Percentiles rank a stretch among this genome's conserved stretches.
Conservation (phyloP, 2,329 filamentous ascomycete genomes). For the Ceratocystiopsis sp. region DNA sequence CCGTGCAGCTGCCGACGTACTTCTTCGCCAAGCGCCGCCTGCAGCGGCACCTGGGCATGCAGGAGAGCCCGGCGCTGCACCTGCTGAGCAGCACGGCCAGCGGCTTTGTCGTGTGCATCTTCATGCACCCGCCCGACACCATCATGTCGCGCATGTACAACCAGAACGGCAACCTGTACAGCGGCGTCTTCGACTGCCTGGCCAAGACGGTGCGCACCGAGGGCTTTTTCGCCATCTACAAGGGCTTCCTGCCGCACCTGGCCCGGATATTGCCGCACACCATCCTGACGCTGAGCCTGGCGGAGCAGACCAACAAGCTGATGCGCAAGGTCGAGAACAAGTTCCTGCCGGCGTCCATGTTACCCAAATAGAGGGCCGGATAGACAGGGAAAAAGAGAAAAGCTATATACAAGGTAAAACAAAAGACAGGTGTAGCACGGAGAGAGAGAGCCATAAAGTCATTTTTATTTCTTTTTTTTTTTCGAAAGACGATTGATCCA, state of each 20-base stretch:
- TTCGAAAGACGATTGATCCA: too few relatives aligned
- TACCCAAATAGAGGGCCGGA: constrained; percentile 5
- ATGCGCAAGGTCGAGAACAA: constrained; percentile 59
- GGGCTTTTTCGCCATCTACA: constrained; percentile 85
- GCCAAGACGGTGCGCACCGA: constrained; percentile 83
- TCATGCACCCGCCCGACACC: constrained; percentile 98
- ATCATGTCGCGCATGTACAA: constrained; percentile 99
- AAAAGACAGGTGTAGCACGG: too few relatives aligned
- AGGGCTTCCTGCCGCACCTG: constrained; percentile 90
- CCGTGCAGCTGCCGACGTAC: constrained; percentile 91
- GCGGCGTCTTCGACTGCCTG: constrained; percentile 79
- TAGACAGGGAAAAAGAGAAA: too few relatives aligned
- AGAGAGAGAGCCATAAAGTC: too few relatives aligned
- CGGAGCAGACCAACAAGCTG: constrained; percentile 92
- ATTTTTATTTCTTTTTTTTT: too few relatives aligned
- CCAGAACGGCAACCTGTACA: constrained; percentile 95
- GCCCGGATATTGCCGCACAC: constrained; percentile 91
- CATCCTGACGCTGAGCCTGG: constrained; percentile 78
- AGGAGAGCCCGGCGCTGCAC: constrained; percentile 80
- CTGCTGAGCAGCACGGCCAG: constrained; percentile 75
- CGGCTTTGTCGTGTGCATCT: constrained; percentile 89
- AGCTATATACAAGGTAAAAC: too few relatives aligned
- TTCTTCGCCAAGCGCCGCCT: constrained; percentile 90
- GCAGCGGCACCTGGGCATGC: constrained; percentile 67
- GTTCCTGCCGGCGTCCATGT: constrained; percentile 27